These are phyloP conservation scores for Oryza meyeriana DNA, from an alignment of 176 grass and related monocot species.

Conservation along the genomic window DNA sequence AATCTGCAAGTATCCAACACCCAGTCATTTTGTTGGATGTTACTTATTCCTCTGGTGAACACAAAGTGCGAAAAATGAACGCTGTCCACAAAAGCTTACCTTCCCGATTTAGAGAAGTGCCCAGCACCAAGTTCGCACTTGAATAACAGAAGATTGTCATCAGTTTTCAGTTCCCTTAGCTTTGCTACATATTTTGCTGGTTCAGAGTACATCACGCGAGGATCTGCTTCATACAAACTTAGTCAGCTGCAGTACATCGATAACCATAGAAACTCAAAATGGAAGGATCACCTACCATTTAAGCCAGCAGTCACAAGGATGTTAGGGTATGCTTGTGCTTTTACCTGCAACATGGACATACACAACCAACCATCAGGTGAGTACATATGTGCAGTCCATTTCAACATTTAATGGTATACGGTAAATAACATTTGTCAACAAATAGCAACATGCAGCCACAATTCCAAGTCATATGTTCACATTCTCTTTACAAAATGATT, in stretches of 20 bases:
- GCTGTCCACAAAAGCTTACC: slow-evolving; percentile 25
- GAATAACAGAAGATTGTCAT: slow-evolving; percentile 62
- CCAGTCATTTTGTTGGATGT: background rate
- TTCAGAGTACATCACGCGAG: slow-evolving; percentile 77
- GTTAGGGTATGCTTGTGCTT: slow-evolving; percentile 63
- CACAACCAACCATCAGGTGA: background rate
- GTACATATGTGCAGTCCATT: background rate
- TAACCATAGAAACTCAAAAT: background rate
- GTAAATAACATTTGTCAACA: background rate
- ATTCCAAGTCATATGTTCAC: background rate
- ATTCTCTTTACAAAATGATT: background rate
- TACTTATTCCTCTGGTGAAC: background rate
- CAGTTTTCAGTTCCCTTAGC: slow-evolving; percentile 76
- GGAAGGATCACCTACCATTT: slow-evolving; percentile 51
- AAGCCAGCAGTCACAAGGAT: slow-evolving; percentile 92
- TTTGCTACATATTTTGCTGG: slow-evolving; percentile 78
- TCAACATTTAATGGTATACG: background rate
- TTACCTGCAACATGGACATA: slow-evolving; percentile 52
- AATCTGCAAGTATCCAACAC: slow-evolving; percentile 45
- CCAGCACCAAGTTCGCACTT: slow-evolving; percentile 85
- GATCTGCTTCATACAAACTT: slow-evolving; percentile 34
- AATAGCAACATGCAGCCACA: background rate
- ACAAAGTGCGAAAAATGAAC: background rate
- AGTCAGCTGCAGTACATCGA: background rate
- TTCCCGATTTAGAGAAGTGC: slow-evolving; percentile 85